These are phyloP conservation scores for Colletotrichum paranaense DNA, from an alignment of 2,329 filamentous ascomycete genomes.

Conservation along the genomic window DNA sequence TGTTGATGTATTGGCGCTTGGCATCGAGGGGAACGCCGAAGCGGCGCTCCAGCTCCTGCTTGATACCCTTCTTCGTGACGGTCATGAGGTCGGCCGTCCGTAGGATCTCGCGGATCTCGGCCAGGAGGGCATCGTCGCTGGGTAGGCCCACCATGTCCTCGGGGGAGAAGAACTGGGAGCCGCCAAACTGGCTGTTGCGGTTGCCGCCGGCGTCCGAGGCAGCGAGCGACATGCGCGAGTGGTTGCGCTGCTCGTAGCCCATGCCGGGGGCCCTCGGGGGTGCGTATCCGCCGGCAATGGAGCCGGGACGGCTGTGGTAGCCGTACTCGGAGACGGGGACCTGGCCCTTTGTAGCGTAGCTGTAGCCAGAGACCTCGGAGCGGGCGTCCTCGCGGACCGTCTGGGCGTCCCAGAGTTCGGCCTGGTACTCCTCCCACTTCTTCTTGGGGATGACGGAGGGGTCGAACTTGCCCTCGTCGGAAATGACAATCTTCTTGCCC, in stretches of 20 bases:
- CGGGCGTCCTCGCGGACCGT: constrained; percentile 83
- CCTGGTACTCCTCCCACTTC: constrained; percentile 99
- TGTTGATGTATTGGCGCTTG: constrained; percentile 94
- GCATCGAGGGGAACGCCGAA: constrained; percentile 89
- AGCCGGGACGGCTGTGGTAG: constrained; percentile 69
- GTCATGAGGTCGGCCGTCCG: constrained; percentile 95
- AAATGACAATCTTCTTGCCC: constrained; percentile 91
- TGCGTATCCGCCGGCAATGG: constrained; percentile 52
- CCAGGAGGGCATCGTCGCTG: constrained; percentile 87
- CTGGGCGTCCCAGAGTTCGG: constrained; percentile 96
- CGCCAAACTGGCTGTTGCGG: constrained; percentile 71
- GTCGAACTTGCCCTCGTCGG: constrained; percentile 98
- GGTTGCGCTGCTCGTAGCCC: constrained; percentile 57
- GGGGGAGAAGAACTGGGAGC: constrained; percentile 68
- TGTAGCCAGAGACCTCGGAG: constrained; percentile 92
- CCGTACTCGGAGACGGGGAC: constrained; percentile 75
- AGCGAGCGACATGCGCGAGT: constrained; percentile 83
- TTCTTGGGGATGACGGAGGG: constrained; percentile 92
- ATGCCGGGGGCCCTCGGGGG: constrained; percentile 61
- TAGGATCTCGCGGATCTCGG: constrained; percentile 95
- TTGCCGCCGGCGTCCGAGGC: constrained; percentile 74
- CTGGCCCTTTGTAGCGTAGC: constrained; percentile 87
- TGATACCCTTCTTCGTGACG: constrained; percentile 98
- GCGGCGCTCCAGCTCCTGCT: constrained; percentile 88
- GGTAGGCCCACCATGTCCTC: constrained; percentile 82